Conservation (phyloP, 345 rosid species). For the Sisymbrium irio region DNA sequence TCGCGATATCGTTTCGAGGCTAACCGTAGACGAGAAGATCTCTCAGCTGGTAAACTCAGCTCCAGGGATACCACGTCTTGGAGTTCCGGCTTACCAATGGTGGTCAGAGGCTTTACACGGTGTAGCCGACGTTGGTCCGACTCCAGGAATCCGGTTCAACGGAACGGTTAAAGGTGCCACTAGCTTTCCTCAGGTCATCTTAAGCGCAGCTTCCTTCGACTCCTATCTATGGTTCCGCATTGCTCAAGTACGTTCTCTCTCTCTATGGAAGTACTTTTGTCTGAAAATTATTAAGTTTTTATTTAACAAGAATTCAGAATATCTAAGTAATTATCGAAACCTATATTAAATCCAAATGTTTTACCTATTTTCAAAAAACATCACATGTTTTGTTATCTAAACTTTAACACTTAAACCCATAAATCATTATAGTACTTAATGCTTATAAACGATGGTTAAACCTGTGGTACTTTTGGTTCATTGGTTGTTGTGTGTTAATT, state of each 20-base stretch:
- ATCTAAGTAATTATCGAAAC: not conserved
- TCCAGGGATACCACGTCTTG: slow-evolving; percentile 68
- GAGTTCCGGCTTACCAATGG: slow-evolving; percentile 81
- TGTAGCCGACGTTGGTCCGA: slow-evolving; percentile 41
- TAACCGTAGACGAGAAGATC: slow-evolving; percentile 76
- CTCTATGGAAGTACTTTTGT: no score
- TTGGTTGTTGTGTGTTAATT: not conserved
- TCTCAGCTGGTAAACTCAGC: slow-evolving; percentile 75
- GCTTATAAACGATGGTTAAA: no score
- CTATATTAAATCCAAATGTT: not conserved
- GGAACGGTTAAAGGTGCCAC: slow-evolving; percentile 64
- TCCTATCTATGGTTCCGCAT: slow-evolving; percentile 74
- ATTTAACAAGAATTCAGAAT: not conserved
- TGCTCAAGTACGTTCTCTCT: slow-evolving; percentile 52
- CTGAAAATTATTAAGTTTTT: no score
- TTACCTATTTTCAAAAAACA: not conserved
- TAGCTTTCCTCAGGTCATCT: slow-evolving; percentile 88
- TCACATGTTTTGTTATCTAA: not conserved
- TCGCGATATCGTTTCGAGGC: slow-evolving; percentile 64
- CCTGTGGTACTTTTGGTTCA: not conserved
- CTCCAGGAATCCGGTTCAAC: slow-evolving; percentile 51
- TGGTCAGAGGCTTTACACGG: slow-evolving; percentile 97
- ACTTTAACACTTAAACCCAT: not conserved
- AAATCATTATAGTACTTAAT: not conserved
- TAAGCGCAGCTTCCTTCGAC: slow-evolving; percentile 78